A percentile compares a stretch with the other conserved stretches of the same genome.
Conservation (phyloP, 75 land plant species). For the Picea glauca region DNA sequence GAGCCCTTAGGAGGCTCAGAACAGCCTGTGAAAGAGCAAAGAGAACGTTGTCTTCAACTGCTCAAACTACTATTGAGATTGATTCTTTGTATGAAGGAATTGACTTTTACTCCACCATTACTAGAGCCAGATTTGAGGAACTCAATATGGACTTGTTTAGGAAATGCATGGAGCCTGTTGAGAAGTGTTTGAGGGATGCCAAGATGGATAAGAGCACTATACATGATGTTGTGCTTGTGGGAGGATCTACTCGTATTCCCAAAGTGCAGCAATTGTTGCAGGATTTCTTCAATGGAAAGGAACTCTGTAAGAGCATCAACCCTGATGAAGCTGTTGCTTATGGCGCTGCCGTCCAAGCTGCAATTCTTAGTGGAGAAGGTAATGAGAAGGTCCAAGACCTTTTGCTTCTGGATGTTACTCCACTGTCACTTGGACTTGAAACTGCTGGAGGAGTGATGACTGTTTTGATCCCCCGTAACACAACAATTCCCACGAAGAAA, state of each 20-base stretch:
- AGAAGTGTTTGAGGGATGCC: slow-evolving; percentile 46
- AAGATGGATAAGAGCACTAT: slow-evolving; percentile 27
- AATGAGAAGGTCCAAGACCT: slow-evolving; percentile 42
- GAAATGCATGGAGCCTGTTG: slow-evolving; percentile 57
- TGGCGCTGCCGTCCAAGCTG: slow-evolving; percentile 44
- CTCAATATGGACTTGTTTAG: slow-evolving; percentile 46
- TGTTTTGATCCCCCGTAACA: slow-evolving; percentile 23
- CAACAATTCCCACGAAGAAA: slow-evolving; percentile 29
- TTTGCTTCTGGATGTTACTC: slow-evolving; percentile 35
- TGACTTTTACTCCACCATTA: slow-evolving; percentile 30
- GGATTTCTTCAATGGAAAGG: slow-evolving; percentile 37
- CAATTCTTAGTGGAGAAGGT: slow-evolving; percentile 32
- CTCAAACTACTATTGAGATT: slow-evolving; percentile 44
- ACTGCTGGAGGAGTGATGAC: slow-evolving; percentile 45
- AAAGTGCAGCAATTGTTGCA: slow-evolving; percentile 37
- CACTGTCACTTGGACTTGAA: slow-evolving; percentile 37
- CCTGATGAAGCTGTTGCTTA: slow-evolving; percentile 44
- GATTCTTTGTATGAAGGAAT: slow-evolving; percentile 41
- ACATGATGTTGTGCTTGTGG: slow-evolving; percentile 34
- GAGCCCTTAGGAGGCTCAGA: slow-evolving; percentile 34
- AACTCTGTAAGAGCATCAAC: slow-evolving; percentile 49
- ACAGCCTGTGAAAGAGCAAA: slow-evolving; percentile 45
- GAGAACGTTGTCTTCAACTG: slow-evolving; percentile 39
- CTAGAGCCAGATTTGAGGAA: slow-evolving; percentile 41
- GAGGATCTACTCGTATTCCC: slow-evolving; percentile 36